These are phyloP conservation scores for Tripterygium wilfordii DNA, from an alignment of 177 flowering plant species.

Conservation along the genomic window DNA sequence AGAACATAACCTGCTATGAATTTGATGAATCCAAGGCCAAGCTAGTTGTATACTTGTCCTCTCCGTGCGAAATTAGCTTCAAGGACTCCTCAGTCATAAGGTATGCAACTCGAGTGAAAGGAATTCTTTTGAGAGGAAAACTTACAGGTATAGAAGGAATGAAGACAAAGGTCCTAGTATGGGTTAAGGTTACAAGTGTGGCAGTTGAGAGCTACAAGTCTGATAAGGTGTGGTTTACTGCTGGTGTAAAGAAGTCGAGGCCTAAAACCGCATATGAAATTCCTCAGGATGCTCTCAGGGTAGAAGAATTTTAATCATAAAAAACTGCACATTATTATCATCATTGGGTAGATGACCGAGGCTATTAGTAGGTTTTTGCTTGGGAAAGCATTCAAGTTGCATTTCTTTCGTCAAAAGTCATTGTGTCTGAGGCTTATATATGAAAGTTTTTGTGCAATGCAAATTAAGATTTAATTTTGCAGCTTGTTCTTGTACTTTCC, in stretches of 20 bases:
- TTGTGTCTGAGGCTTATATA: too few relatives aligned
- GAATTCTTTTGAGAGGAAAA: conserved; percentile 65
- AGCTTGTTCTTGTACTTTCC: too few relatives aligned
- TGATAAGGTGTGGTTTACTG: conserved; percentile 84
- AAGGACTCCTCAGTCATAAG: conserved; percentile 79
- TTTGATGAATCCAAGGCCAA: conserved; percentile 74
- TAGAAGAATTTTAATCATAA: conserved; percentile 57
- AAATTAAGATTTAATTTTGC: too few relatives aligned
- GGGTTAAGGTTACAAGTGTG: conserved; percentile 82
- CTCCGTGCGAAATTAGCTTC: conserved; percentile 73
- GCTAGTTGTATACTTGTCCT: conserved; percentile 70
- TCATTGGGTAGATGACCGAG: neutral
- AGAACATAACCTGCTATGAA: conserved; percentile 76
- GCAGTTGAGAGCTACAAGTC: conserved; percentile 67
- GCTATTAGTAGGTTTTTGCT: neutral
- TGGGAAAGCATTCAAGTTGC: neutral
- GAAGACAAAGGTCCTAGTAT: conserved; percentile 87
- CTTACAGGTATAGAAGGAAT: conserved; percentile 80
- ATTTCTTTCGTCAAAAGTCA: too few relatives aligned
- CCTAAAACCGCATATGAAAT: conserved; percentile 61
- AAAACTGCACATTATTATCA: neutral
- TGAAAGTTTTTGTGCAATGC: too few relatives aligned
- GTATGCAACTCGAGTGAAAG: conserved; percentile 78
- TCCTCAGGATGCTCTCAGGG: conserved; percentile 53
- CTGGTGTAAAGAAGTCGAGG: conserved; percentile 82